Conservation (phyloP, 192 early-diverging fungal genomes). For the Ambispora gerdemannii region DNA sequence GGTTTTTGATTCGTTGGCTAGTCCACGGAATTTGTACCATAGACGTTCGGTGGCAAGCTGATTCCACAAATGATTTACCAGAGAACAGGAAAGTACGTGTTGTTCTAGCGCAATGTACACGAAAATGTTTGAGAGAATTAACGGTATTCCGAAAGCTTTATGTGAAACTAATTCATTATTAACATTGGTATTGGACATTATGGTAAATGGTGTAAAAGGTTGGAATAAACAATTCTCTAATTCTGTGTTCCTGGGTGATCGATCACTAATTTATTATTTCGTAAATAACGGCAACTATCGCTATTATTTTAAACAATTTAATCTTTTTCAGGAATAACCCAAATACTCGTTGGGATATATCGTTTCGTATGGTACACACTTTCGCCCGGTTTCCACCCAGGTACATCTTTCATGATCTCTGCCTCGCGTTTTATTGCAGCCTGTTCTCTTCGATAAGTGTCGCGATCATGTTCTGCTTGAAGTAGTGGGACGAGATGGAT, state of each 20-base stretch:
- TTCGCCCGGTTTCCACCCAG: slow-evolving; percentile 73
- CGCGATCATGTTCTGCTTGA: slow-evolving; percentile 91
- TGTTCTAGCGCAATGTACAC: background rate
- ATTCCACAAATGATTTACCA: slow-evolving; percentile 25
- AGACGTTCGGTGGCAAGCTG: slow-evolving; percentile 23
- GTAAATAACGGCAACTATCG: too few relatives aligned
- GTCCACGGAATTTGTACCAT: slow-evolving; percentile 20
- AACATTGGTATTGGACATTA: too few relatives aligned
- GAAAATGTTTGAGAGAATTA: slow-evolving; percentile 17
- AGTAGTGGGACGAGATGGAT: slow-evolving; percentile 89
- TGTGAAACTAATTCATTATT: slow-evolving; percentile 6
- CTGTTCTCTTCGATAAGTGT: slow-evolving; percentile 75
- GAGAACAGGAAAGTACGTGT: background rate
- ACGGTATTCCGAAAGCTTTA: slow-evolving; percentile 8
- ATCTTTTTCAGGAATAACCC: too few relatives aligned
- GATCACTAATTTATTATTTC: too few relatives aligned
- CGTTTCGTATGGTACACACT: slow-evolving; percentile 89
- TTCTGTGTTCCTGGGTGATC: too few relatives aligned
- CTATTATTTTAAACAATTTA: too few relatives aligned
- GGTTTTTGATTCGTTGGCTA: slow-evolving; percentile 3
- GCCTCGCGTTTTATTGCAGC: slow-evolving; percentile 72
- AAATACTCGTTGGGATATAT: too few relatives aligned
- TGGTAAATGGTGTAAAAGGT: too few relatives aligned
- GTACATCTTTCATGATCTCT: slow-evolving; percentile 83
- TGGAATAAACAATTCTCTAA: too few relatives aligned